Evolutionary conservation across 179 eudicot species (phyloP).

Genomic region (Sideroxylon spinosum): DNA sequence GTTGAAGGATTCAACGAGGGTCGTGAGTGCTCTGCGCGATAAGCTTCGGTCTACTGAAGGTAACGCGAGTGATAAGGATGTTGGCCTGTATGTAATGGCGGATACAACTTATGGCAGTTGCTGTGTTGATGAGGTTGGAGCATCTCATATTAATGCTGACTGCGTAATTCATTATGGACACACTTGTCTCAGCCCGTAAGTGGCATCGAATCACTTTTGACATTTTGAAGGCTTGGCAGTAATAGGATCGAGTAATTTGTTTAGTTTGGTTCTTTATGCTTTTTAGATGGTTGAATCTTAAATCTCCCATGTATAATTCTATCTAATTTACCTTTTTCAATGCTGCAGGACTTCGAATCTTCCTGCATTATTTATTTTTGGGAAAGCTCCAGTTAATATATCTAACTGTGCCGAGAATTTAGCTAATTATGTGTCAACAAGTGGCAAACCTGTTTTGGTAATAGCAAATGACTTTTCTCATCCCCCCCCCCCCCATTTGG

Average conservation of each 20-base stretch:
- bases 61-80: constrained; percentile 30
- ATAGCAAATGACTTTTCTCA: too few relatives aligned
- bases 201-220: constrained; percentile 12
- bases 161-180: constrained; percentile 89
- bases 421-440: constrained; percentile 30
- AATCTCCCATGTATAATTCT: background rate
- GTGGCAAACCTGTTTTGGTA: constrained; percentile 69
- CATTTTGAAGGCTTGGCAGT: background rate
- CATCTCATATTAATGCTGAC: constrained; percentile 82
- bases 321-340: constrained; percentile 12
- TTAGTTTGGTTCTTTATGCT: background rate
- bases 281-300: background rate
- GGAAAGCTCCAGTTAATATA: constrained; percentile 56
- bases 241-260: background rate
- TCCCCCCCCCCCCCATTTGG: too few relatives aligned
- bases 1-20: constrained; percentile 68
- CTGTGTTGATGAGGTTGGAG: constrained; percentile 94
- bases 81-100: constrained; percentile 85
- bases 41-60: constrained; percentile 36
- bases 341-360: constrained; percentile 68
- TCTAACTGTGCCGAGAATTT: constrained; percentile 49
- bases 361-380: constrained; percentile 78
- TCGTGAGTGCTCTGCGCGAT: constrained; percentile 52
- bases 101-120: constrained; percentile 94
- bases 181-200: constrained; percentile 95